Base-by-base conservation (phyloP, 1,284 basidiomycete genomes). In the Somion occarium region DNA sequence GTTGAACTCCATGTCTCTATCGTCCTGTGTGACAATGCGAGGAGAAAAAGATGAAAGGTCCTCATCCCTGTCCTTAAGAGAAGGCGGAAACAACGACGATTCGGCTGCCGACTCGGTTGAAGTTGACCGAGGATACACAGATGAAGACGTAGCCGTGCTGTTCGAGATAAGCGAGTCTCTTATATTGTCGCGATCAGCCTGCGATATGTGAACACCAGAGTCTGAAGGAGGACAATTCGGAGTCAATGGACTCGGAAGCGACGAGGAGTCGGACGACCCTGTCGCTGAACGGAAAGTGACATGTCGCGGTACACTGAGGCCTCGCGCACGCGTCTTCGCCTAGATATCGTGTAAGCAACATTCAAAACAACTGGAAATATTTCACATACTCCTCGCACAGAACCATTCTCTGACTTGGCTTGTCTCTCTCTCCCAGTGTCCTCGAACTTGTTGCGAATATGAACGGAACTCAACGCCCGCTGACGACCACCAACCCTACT, bases 71-170 rank as follows among this genome's bases (percentile, higher is more conserved):
- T 73, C 70, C 13, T 67, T 66, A 50, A 80, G 69, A 47, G 80
- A 83, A 58, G 68, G 73, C 19, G 82, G 83, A 44, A 79, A 82
- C 18, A 73, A 69, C 9, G 81, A 79, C 7, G 69, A 80, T 54
- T 79, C 77, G 23, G 76, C 72, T 13, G 71, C 73, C 13, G 83
- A 82, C 19, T 77, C 71, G 44, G 79, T 82, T 3, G 71, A 73
- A 1, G 73, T 81, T 41, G 87, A 89, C 50, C 77, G 73, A 49
- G 88, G 88, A 59, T 90, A 91, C 22, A 88, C 66, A 9, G 88
- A 89, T 5, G 87, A 88, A 15, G 83, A 83, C 26, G 78, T 74
- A 3, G 75, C 74, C 4, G 87, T 86, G 51, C 70, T 67, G 34
- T 75, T 71, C 3, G 79, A 79, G 38, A 73, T 44, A 15, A 80